phyloP scores from a whole-genome alignment of 2,329 filamentous ascomycete species.

The Magnaporthales sp. region DNA sequence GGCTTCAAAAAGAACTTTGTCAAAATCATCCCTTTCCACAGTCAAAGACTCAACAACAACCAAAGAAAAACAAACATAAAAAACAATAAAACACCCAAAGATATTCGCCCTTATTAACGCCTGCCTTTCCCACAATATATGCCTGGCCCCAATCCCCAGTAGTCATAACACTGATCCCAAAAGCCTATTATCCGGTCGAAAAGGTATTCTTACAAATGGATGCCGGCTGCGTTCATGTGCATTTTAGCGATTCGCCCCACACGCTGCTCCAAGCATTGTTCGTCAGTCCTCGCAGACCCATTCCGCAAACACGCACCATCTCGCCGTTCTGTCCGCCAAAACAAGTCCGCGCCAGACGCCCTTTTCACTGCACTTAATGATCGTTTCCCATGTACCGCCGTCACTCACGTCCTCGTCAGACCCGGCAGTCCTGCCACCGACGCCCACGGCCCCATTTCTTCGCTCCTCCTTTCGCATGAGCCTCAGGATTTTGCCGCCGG shows the following conservation, averaged over 20 bases:
- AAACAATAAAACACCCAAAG: neutral
- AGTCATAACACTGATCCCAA: neutral
- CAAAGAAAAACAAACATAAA: neutral
- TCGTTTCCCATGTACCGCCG: slow-evolving; percentile 77
- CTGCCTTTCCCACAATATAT: neutral
- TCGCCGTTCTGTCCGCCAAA: slow-evolving; percentile 70
- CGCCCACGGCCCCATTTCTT: slow-evolving; percentile 40
- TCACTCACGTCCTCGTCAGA: slow-evolving; percentile 52
- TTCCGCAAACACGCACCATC: slow-evolving; percentile 90
- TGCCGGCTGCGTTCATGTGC: neutral
- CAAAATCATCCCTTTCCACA: neutral
- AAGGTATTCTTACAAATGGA: neutral
- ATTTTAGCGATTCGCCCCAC: neutral
- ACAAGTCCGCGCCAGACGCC: slow-evolving; percentile 77
- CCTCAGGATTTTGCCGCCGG: slow-evolving; percentile 86
- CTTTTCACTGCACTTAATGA: slow-evolving; percentile 80
- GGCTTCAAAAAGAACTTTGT: neutral
- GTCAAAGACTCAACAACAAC: neutral
- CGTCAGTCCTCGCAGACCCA: slow-evolving; percentile 51
- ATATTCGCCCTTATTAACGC: neutral
- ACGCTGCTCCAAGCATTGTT: neutral
- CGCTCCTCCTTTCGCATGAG: slow-evolving; percentile 69
- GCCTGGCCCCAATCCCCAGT: neutral
- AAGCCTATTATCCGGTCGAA: neutral
- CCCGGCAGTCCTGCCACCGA: slow-evolving; percentile 21